A percentile compares a stretch with the other conserved stretches of the same genome.
These are phyloP conservation scores for Stagonosporopsis vannaccii DNA, from an alignment of 2,329 filamentous ascomycete genomes.

Conservation along the genomic window DNA sequence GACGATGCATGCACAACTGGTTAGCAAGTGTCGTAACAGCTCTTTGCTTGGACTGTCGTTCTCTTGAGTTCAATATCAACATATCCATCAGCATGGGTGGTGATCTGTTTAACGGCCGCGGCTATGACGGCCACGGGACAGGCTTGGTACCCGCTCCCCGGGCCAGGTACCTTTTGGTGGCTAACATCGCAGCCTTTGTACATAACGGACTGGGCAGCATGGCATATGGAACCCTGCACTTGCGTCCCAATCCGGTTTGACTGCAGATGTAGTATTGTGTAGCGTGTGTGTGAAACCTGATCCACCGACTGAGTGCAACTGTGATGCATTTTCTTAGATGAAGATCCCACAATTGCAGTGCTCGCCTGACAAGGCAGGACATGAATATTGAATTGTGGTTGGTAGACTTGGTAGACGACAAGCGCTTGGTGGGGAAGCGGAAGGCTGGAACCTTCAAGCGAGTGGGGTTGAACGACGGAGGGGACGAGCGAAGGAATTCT, in stretches of 20 bases:
- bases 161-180: slow-evolving; percentile 29
- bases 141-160: slow-evolving; percentile 33
- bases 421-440: slow-evolving; percentile 21
- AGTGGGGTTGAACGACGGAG: slow-evolving; percentile 8
- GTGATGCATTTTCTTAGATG: slow-evolving; percentile 14
- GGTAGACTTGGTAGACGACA: slow-evolving; percentile 10
- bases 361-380: slow-evolving; percentile 10
- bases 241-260: slow-evolving; percentile 19
- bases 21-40: neutral
- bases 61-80: neutral
- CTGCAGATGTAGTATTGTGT: slow-evolving; percentile 9
- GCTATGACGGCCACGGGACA: slow-evolving; percentile 29
- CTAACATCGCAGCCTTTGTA: slow-evolving; percentile 26
- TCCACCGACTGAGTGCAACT: slow-evolving; percentile 5
- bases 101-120: slow-evolving; percentile 30
- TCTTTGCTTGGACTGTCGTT: neutral
- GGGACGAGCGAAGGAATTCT: slow-evolving; percentile 4
- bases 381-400: slow-evolving; percentile 10
- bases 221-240: slow-evolving; percentile 36
- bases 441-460: slow-evolving; percentile 15
- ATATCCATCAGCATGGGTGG: slow-evolving; percentile 1
- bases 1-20: neutral
- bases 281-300: slow-evolving; percentile 8
- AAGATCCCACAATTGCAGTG: slow-evolving; percentile 13
- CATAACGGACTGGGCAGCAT: slow-evolving; percentile 48